Evolutionary conservation across 2,329 filamentous ascomycete genomes (phyloP), one percentile per base, ranked within the genome.

Genomic region (Fusarium falciforme): DNA sequence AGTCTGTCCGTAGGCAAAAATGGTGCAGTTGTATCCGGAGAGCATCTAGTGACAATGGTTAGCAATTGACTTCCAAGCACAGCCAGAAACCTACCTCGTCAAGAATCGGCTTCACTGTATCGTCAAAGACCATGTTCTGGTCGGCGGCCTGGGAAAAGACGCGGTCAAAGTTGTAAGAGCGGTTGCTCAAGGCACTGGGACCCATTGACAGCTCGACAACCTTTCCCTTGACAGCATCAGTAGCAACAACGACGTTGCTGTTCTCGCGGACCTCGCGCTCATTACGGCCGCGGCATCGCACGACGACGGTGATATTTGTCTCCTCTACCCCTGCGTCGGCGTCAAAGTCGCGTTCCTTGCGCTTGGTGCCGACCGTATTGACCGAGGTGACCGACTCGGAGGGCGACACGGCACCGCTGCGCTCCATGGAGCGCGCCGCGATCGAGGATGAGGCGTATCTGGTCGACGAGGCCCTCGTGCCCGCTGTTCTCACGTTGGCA

Each of bases 1-100:
- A 0, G 96, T 99, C 82, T 99, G 96, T 29, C 96, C 96, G 82
- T 99, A 99, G 36, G 96, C 96, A 79, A 99, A 99, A 69, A 99
- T 98, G 6, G 96, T 99, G 84, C 96, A 99, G 82, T 99, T 99
- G 85, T 94, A 98, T 61, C 96, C 96, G 27, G 92, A 89, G 47
- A 99, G 89, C 88, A 98, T 98, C 94, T 97, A 76, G 25, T n/a
- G 1, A 12, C 20, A 25, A n/a, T 17, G 6, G 25, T 66, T 25
- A 62, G 49, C 20, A 38, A 61, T 58, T 76, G 40, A 62, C 58
- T 65, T 38, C n/a, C 9, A 14, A 6, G n/a, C 8, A 27, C 4
- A 27, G 20, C 17, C 17, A 38, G 9, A 38, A 52, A 79, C 88
- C 76, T 82, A 97, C 95, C 89, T 99, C 95, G 76, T 97, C 94